Percentiles rank a stretch among this genome's conserved stretches.
Evolutionary conservation across 2,329 filamentous ascomycete genomes (phyloP).

Genomic region (Neofusicoccum cordaticola): DNA sequence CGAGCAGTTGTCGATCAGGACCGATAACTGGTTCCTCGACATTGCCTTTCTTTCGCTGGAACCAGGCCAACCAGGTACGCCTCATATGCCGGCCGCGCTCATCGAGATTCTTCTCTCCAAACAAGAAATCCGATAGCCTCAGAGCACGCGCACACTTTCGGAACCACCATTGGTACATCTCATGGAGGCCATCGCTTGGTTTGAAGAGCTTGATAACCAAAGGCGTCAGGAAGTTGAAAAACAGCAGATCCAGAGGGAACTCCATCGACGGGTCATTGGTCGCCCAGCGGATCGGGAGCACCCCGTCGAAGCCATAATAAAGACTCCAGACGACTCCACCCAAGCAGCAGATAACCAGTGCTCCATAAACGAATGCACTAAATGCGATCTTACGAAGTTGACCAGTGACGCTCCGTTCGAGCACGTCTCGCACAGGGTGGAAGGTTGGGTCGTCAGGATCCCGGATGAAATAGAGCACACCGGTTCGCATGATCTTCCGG

Average conservation of each 20-base stretch:
- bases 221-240: slow-evolving; percentile 96
- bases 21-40: slow-evolving; percentile 35
- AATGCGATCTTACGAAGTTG: slow-evolving; percentile 96
- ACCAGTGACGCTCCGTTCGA: slow-evolving; percentile 87
- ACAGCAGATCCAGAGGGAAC: slow-evolving; percentile 88
- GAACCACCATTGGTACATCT: slow-evolving; percentile 96
- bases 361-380: slow-evolving; percentile 92
- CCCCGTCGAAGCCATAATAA: slow-evolving; percentile 61
- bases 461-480: slow-evolving; percentile 95
- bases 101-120: slow-evolving; percentile 75
- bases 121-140: slow-evolving; percentile 87
- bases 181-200: slow-evolving; percentile 78
- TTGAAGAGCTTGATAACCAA: slow-evolving; percentile 79
- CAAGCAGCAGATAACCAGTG: slow-evolving; percentile 85
- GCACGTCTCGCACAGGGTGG: slow-evolving; percentile 92
- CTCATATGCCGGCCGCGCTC: slow-evolving; percentile 72
- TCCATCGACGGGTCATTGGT: slow-evolving; percentile 89
- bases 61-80: slow-evolving; percentile 58
- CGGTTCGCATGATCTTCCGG: slow-evolving; percentile 91
- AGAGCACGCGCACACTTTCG: slow-evolving; percentile 75
- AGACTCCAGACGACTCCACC: slow-evolving; percentile 96
- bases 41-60: slow-evolving; percentile 46
- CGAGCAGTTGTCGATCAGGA: slow-evolving; percentile 28
- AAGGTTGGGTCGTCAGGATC: slow-evolving; percentile 98
- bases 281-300: slow-evolving; percentile 90